These are phyloP conservation scores for Agroathelia rolfsii DNA, from an alignment of 1,284 basidiomycete genomes.

Conservation along the genomic window DNA sequence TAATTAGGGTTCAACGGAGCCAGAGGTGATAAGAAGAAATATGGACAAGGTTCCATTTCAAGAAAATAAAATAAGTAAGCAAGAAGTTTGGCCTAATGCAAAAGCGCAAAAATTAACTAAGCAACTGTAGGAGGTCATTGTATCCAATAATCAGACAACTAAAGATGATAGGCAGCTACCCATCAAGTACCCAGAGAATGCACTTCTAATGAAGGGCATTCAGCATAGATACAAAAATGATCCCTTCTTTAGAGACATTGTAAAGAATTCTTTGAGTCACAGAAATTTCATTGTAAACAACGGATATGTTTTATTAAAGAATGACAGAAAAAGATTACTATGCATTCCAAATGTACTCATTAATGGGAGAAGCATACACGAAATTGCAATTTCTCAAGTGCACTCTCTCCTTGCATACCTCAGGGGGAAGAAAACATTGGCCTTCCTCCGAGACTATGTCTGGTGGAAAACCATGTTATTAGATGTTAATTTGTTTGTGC, in stretches of 20 bases:
- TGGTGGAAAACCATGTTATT: conserved; percentile 26
- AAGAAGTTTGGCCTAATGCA: no score
- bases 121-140: no score
- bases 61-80: no score
- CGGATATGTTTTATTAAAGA: conserved; percentile 16
- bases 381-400: conserved; percentile 23
- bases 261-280: conserved; percentile 13
- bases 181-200: no score
- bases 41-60: no score
- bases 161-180: no score
- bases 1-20: no score
- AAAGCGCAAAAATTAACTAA: no score
- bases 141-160: no score
- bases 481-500: conserved; percentile 18
- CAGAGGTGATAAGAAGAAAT: no score
- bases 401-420: conserved; percentile 26
- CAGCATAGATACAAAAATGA: conserved; percentile 15
- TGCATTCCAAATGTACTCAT: conserved; percentile 25
- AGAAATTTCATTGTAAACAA: conserved; percentile 17
- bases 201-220: conserved; percentile 10
- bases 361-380: conserved; percentile 13
- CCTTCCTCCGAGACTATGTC: conserved; percentile 19
- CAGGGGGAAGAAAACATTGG: conserved; percentile 21
- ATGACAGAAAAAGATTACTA: conserved; percentile 13
- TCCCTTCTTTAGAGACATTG: conserved; percentile 16